Evolutionary conservation across 306 rosid genomes (phyloP).

Genomic region (Gynostemma pentaphyllum): DNA sequence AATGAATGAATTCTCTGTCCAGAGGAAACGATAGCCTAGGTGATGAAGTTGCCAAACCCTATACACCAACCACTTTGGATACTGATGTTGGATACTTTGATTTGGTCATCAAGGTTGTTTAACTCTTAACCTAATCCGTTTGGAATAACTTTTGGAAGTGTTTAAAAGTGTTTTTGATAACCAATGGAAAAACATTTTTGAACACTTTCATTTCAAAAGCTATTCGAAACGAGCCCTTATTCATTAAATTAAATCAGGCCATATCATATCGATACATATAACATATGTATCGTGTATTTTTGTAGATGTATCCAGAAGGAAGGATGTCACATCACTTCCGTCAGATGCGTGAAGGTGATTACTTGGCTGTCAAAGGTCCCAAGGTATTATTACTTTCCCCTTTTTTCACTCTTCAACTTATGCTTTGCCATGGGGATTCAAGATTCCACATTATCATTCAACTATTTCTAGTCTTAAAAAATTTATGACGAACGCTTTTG

Average conservation of each 20-base stretch:
- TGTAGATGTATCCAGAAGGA: conserved; percentile 72
- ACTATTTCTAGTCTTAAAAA: neutral
- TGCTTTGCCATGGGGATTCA: no score
- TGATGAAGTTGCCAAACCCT: conserved; percentile 48
- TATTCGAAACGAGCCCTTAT: no score
- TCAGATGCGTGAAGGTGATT: conserved; percentile 54
- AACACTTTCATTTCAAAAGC: no score
- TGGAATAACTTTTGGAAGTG: no score
- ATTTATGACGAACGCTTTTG: neutral
- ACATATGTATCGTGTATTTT: no score
- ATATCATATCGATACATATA: no score
- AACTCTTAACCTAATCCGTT: no score
- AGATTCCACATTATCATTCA: neutral
- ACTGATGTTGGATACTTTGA: conserved; percentile 63
- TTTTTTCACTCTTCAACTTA: no score
- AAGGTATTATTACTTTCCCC: conserved; percentile 28
- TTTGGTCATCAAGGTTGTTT: conserved; percentile 69
- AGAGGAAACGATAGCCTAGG: conserved; percentile 58
- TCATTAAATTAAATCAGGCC: no score
- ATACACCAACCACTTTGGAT: conserved; percentile 78
- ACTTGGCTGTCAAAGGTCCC: conserved; percentile 56
- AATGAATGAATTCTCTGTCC: no score
- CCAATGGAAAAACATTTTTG: no score
- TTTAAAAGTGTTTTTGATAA: no score
- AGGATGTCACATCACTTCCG: conserved; percentile 77